These are phyloP conservation scores for Pleurotus tuoliensis DNA, from an alignment of 768 basidiomycete species.

Conservation along the genomic window DNA sequence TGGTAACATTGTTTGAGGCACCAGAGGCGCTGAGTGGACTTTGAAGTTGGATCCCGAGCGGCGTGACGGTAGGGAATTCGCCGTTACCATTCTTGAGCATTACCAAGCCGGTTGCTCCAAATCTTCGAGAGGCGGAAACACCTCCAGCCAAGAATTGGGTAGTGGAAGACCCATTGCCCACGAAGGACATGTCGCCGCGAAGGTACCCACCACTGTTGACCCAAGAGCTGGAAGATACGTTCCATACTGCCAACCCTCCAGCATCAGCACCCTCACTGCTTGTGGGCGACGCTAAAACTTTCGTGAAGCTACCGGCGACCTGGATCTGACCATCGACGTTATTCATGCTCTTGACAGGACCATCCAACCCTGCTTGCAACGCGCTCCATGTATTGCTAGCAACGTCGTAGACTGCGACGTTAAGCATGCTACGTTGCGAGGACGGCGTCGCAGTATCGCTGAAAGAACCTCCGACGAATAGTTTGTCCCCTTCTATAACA, in stretches of 20 bases:
- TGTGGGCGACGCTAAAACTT: conserved; percentile 28
- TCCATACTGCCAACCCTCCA: conserved; percentile 76
- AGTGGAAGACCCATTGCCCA: conserved; percentile 60
- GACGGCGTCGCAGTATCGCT: conserved; percentile 58
- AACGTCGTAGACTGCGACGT: conserved; percentile 73
- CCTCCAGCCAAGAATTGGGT: conserved; percentile 70
- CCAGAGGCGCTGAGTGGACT: conserved; percentile 27
- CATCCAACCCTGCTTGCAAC: conserved; percentile 73
- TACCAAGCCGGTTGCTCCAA: conserved; percentile 78
- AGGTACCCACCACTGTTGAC: conserved; percentile 72
- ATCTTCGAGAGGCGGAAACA: conserved; percentile 49
- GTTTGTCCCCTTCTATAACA: conserved; percentile 51
- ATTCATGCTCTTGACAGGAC: conserved; percentile 61
- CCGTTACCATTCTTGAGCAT: conserved; percentile 63
- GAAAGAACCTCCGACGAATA: conserved; percentile 91
- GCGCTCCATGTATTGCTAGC: conserved; percentile 60
- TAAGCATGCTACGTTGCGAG: conserved; percentile 45
- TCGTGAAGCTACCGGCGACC: conserved; percentile 75
- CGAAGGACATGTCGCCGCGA: conserved; percentile 63
- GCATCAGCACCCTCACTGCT: conserved; percentile 30
- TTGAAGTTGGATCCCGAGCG: conserved; percentile 57
- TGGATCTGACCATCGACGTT: conserved; percentile 49
- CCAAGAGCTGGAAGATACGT: conserved; percentile 59
- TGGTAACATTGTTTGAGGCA: conserved; percentile 23
- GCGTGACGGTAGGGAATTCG: conserved; percentile 54